Conservation (phyloP, 2,329 filamentous ascomycete species). For the Ascochyta rabiei region DNA sequence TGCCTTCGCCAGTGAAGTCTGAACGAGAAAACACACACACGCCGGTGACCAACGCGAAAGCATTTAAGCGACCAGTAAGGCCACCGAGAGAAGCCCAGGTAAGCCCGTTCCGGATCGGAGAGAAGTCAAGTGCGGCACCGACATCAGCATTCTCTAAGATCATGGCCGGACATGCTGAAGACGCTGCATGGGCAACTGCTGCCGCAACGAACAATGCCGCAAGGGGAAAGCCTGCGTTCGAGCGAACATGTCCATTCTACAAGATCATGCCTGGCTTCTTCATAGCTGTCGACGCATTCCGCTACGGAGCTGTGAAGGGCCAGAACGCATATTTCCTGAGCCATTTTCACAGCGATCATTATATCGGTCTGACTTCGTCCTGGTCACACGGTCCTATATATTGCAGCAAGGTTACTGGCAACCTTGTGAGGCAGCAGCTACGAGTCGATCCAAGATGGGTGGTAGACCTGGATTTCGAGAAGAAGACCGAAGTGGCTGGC, state of each 20-base stretch:
- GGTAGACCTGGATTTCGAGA: slow-evolving; percentile 83
- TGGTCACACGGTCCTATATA: slow-evolving; percentile 97
- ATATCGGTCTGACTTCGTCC: slow-evolving; percentile 83
- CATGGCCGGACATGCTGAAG: slow-evolving; percentile 91
- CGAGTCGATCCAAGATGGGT: slow-evolving; percentile 86
- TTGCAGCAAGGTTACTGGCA: slow-evolving; percentile 90
- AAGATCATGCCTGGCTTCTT: slow-evolving; percentile 94
- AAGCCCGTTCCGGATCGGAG: slow-evolving; percentile 71
- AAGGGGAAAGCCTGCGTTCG: slow-evolving; percentile 82
- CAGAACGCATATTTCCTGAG: slow-evolving; percentile 96
- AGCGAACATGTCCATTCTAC: slow-evolving; percentile 95
- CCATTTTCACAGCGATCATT: slow-evolving; percentile 98
- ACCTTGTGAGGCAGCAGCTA: slow-evolving; percentile 84
- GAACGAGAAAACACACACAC: slow-evolving; percentile 14
- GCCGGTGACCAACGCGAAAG: slow-evolving; percentile 48
- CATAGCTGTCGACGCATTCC: slow-evolving; percentile 94
- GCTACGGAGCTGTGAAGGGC: slow-evolving; percentile 90
- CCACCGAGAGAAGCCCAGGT: slow-evolving; percentile 79
- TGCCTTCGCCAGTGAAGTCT: slow-evolving; percentile 47
- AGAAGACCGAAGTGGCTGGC: slow-evolving; percentile 75
- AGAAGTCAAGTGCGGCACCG: slow-evolving; percentile 37
- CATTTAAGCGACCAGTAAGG: slow-evolving; percentile 69
- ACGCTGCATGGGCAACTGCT: slow-evolving; percentile 86
- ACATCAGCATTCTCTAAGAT: slow-evolving; percentile 86
- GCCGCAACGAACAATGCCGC: slow-evolving; percentile 79